These are phyloP conservation scores for Amauroascus niger DNA, from an alignment of 2,329 filamentous ascomycete species.

Conservation along the genomic window DNA sequence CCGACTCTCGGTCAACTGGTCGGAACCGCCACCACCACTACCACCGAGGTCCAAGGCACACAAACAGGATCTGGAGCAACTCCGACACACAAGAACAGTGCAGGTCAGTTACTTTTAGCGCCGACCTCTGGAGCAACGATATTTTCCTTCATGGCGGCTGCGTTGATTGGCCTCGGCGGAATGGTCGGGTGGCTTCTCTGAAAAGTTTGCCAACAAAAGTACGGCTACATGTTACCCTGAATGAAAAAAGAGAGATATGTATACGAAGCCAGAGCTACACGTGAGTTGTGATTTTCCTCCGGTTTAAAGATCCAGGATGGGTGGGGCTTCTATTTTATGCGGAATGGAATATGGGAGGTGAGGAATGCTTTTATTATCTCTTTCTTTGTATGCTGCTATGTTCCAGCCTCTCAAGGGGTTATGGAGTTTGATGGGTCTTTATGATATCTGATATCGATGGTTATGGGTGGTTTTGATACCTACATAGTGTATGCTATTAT, in stretches of 20 bases:
- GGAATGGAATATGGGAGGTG: neutral
- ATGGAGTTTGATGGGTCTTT: neutral
- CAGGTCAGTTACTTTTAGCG: neutral
- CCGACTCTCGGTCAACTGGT: slow-evolving; percentile 55
- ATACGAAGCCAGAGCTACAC: too few relatives aligned
- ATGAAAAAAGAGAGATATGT: too few relatives aligned
- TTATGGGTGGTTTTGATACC: neutral
- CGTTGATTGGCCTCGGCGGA: slow-evolving; percentile 5
- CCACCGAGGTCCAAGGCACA: slow-evolving; percentile 8
- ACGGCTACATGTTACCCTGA: too few relatives aligned
- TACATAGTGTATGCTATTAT: neutral
- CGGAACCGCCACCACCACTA: slow-evolving; percentile 9
- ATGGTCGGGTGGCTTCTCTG: slow-evolving; percentile 9
- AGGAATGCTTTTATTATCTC: neutral
- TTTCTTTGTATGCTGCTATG: neutral
- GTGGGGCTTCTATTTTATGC: too few relatives aligned
- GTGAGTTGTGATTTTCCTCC: too few relatives aligned
- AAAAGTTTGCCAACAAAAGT: too few relatives aligned
- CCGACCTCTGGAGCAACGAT: neutral
- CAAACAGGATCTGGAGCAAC: neutral
- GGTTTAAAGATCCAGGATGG: too few relatives aligned
- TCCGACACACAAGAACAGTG: slow-evolving; percentile 1
- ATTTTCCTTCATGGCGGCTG: slow-evolving; percentile 9
- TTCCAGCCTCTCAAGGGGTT: neutral
- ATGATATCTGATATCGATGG: neutral